Evolutionary conservation across 306 rosid genomes (phyloP).

Genomic region (Vigna radiata): DNA sequence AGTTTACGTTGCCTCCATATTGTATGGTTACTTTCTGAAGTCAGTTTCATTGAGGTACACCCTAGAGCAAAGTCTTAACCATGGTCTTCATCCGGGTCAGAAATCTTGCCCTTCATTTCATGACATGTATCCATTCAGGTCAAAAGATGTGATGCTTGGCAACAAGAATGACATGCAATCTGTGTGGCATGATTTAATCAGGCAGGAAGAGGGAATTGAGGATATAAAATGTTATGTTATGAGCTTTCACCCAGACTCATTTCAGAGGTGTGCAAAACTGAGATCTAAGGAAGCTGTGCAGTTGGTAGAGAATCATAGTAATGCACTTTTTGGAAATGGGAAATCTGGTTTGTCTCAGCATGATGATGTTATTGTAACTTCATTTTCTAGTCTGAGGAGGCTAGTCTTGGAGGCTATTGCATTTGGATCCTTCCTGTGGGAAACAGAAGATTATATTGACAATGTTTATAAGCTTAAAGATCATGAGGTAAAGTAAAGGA

Average conservation of each 20-base stretch:
- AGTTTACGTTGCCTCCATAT: slow-evolving; percentile 70
- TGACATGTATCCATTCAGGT: slow-evolving; percentile 47
- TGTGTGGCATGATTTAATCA: slow-evolving; percentile 36
- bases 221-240: slow-evolving; percentile 57
- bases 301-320: slow-evolving; percentile 62
- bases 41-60: slow-evolving; percentile 65
- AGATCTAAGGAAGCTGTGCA: slow-evolving; percentile 68
- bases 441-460: slow-evolving; percentile 70
- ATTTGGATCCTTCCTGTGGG: slow-evolving; percentile 89
- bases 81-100: slow-evolving; percentile 46
- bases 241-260: slow-evolving; percentile 59
- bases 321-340: slow-evolving; percentile 65
- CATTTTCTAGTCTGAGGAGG: slow-evolving; percentile 80
- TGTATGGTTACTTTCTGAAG: slow-evolving; percentile 81
- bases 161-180: slow-evolving; percentile 38
- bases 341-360: slow-evolving; percentile 46
- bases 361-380: slow-evolving; percentile 69
- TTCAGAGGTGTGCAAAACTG: slow-evolving; percentile 68
- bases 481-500: slow-evolving; percentile 41
- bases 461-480: slow-evolving; percentile 69
- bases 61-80: slow-evolving; percentile 58
- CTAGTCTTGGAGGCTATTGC: slow-evolving; percentile 84
- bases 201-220: slow-evolving; percentile 48
- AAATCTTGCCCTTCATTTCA: slow-evolving; percentile 44
- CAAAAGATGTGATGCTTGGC: slow-evolving; percentile 55